Base-by-base conservation (phyloP, 2,329 filamentous ascomycete genomes). In the Delphinella strobiligena region DNA sequence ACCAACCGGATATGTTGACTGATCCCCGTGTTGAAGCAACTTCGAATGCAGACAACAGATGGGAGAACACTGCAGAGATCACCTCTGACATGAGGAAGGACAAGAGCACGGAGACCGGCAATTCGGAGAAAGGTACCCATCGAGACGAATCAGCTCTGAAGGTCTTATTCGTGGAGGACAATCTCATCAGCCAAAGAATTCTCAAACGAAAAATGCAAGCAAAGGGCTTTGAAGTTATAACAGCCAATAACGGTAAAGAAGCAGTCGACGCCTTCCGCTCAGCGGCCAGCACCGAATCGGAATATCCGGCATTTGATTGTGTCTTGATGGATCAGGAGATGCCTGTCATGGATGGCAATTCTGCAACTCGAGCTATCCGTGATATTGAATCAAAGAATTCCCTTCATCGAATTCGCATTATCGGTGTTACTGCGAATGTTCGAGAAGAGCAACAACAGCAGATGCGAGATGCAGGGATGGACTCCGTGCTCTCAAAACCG, bases 401-500 rank as follows among this genome's bases (percentile, higher is more conserved):
- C 9, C 42, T 50, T 15, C 45, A 44, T 2, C 16, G 19, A 3
- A 39, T 55, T 1, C 54, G 53, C 0, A 55, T 59, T 9, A 37
- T 60, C 2, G 56, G 55, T 5, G 54, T 60, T 4, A 56, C 54
- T 3, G 56, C 56, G 11, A 59, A 60, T 33, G 54, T 54, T n/a
- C 35, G 57, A 4, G 47, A 48, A 8, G 55, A 51, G 31, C 56
- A 60, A 37, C 46, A 52, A 31, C 43, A 54, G 4, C 49, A 51
- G 22, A 57, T 57, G 54, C 30, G 49, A 5, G 37, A 49, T 14
- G 46, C 45, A 14, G 57, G 57, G 7, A 58, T 60, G 55, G 51
- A 57, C 41, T 51, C 51, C 34, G 49, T 55, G 5, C 48, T 58
- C 5, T 48, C 43, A 5, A 58, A 58, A 41, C 54, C 54, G 2